A percentile compares a stretch with the other conserved stretches of the same genome.
Conservation (phyloP, 805 yeast genomes). For the Nakazawaea sp. region DNA sequence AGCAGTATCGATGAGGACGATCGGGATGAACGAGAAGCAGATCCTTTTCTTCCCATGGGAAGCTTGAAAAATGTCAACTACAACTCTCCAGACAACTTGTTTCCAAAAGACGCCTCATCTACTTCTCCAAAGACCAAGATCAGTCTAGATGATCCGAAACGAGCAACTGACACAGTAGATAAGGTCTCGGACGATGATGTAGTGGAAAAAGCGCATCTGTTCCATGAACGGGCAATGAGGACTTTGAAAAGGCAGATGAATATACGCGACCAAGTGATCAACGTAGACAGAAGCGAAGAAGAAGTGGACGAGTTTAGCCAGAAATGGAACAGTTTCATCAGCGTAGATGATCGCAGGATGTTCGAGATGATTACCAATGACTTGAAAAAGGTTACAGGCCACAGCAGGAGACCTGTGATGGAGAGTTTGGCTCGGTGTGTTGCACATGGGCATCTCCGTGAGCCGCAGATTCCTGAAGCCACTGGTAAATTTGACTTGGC, state of each 20-base stretch:
- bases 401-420: slow-evolving; percentile 20
- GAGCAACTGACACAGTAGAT: not conserved
- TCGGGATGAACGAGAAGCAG: too few relatives aligned
- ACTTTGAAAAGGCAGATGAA: slow-evolving; percentile 22
- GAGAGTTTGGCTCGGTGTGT: slow-evolving; percentile 11
- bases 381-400: slow-evolving; percentile 20
- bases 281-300: slow-evolving; percentile 1
- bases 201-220: too few relatives aligned
- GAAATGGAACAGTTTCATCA: slow-evolving; percentile 17
- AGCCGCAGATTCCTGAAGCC: not conserved
- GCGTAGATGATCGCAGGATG: slow-evolving; percentile 19
- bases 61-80: too few relatives aligned
- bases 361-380: slow-evolving; percentile 23
- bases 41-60: too few relatives aligned
- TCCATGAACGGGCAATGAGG: slow-evolving; percentile 15
- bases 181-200: too few relatives aligned
- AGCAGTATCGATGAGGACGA: too few relatives aligned
- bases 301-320: slow-evolving; percentile 1
- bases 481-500: slow-evolving; percentile 4
- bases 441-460: not conserved
- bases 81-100: slow-evolving; percentile 5
- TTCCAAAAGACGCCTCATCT: not conserved
- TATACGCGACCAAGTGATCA: slow-evolving; percentile 14
- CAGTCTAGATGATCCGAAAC: not conserved
- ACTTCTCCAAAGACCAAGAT: slow-evolving; percentile 2